Evolutionary conservation across 768 basidiomycete genomes (phyloP).

Genomic region (Gloeophyllum trabeum): DNA sequence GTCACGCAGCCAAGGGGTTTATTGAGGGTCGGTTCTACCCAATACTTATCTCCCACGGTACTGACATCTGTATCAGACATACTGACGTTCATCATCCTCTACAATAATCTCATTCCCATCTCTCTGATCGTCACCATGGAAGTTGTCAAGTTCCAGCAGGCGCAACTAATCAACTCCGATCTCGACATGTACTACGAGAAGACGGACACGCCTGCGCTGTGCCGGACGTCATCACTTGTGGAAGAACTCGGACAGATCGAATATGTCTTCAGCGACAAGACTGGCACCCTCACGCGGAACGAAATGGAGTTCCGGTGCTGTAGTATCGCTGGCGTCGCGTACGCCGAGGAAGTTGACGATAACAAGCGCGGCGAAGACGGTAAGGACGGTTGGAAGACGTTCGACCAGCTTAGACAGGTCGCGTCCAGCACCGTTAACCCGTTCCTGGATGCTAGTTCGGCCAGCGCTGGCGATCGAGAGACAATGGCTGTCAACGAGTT

Average conservation of each 20-base stretch:
- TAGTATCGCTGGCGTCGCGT: slow-evolving; percentile 79
- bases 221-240: slow-evolving; percentile 95
- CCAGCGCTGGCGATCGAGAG: slow-evolving; percentile 24
- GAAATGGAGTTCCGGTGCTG: slow-evolving; percentile 97
- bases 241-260: slow-evolving; percentile 98
- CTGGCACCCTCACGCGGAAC: slow-evolving; percentile 91
- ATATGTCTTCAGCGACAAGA: slow-evolving; percentile 93
- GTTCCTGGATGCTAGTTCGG: slow-evolving; percentile 35
- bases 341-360: slow-evolving; percentile 89
- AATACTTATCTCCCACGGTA: neutral
- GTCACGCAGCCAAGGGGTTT: slow-evolving; percentile 63
- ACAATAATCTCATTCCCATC: slow-evolving; percentile 98
- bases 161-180: slow-evolving; percentile 93
- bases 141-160: slow-evolving; percentile 97
- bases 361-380: slow-evolving; percentile 48
- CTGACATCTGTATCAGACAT: slow-evolving; percentile 48
- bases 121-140: slow-evolving; percentile 99
- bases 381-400: slow-evolving; percentile 63
- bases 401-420: slow-evolving; percentile 54
- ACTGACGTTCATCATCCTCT: slow-evolving; percentile 95
- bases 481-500: slow-evolving; percentile 20
- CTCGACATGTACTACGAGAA: slow-evolving; percentile 96
- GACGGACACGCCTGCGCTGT: slow-evolving; percentile 94
- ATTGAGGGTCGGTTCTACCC: slow-evolving; percentile 55
- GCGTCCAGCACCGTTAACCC: slow-evolving; percentile 39